Conservation (phyloP, 345 rosid genomes). For the Populus nigra region DNA sequence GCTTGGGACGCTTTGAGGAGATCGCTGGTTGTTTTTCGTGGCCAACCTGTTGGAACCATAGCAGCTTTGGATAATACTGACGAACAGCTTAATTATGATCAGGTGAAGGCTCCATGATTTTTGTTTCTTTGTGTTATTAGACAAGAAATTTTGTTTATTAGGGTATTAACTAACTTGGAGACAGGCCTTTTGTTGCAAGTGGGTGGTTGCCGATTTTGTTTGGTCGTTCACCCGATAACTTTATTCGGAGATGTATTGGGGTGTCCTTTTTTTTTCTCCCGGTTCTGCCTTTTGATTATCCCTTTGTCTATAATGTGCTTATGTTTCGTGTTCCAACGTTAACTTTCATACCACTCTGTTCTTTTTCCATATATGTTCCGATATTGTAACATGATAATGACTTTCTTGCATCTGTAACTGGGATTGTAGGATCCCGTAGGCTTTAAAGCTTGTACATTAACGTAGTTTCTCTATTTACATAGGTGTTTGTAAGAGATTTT, state of each 20-base stretch:
- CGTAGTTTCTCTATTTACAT: slow-evolving; percentile 6
- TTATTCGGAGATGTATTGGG: not conserved
- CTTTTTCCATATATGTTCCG: not conserved
- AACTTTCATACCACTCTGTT: not conserved
- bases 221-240: not conserved
- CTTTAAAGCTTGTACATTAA: not conserved
- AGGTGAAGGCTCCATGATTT: slow-evolving; percentile 42
- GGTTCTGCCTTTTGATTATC: not conserved
- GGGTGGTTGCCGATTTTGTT: not conserved
- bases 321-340: not conserved
- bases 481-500: slow-evolving; percentile 97
- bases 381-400: not conserved
- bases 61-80: slow-evolving; percentile 81
- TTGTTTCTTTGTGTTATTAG: not conserved
- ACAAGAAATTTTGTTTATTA: not conserved
- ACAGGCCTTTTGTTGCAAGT: not conserved
- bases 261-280: not conserved
- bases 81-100: slow-evolving; percentile 89
- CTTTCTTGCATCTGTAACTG: not conserved
- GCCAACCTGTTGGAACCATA: slow-evolving; percentile 86
- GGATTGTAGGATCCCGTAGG: not conserved
- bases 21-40: slow-evolving; percentile 73
- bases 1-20: slow-evolving; percentile 85
- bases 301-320: not conserved
- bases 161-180: not conserved